phyloP scores from a whole-genome alignment of 2,329 filamentous ascomycete genomes.

The Calonectria pseudoturangicola region DNA sequence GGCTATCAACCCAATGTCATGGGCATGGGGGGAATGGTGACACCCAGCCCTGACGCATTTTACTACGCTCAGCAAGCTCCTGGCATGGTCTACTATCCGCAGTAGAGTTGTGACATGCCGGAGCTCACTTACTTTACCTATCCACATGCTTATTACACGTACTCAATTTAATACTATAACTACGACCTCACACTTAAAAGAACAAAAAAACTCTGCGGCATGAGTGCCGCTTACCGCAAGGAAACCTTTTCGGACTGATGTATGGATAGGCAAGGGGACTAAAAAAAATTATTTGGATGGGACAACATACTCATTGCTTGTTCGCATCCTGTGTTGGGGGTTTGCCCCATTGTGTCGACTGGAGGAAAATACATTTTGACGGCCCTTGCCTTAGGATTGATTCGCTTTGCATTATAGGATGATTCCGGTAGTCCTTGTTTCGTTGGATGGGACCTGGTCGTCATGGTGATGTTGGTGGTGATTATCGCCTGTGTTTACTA shows the following conservation, averaged over 20 bases:
- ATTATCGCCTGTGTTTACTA: slow-evolving; percentile 40
- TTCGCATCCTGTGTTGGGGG: slow-evolving; percentile 30
- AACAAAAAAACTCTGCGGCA: slow-evolving; percentile 51
- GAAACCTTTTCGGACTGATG: slow-evolving; percentile 37
- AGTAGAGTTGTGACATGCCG: slow-evolving; percentile 65
- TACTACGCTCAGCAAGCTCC: slow-evolving; percentile 78
- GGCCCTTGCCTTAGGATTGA: slow-evolving; percentile 16
- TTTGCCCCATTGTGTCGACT: slow-evolving; percentile 23
- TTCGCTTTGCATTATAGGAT: slow-evolving; percentile 28
- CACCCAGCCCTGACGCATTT: slow-evolving; percentile 79
- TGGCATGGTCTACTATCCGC: slow-evolving; percentile 77
- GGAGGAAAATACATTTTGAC: slow-evolving; percentile 25
- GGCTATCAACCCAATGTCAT: slow-evolving; percentile 75
- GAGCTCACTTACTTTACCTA: slow-evolving; percentile 48
- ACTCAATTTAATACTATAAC: slow-evolving; percentile 59
- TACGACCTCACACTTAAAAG: slow-evolving; percentile 50
- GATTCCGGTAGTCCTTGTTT: slow-evolving; percentile 29
- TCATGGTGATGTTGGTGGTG: slow-evolving; percentile 28
- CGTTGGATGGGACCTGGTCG: slow-evolving; percentile 28
- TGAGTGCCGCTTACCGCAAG: slow-evolving; percentile 48
- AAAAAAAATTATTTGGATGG: slow-evolving; percentile 32
- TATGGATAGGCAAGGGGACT: slow-evolving; percentile 32
- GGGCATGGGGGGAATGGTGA: slow-evolving; percentile 88
- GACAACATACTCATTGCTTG: slow-evolving; percentile 24
- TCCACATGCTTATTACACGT: slow-evolving; percentile 52